Conservation (phyloP, 2,329 filamentous ascomycete species). For the Epichloe sibirici region DNA sequence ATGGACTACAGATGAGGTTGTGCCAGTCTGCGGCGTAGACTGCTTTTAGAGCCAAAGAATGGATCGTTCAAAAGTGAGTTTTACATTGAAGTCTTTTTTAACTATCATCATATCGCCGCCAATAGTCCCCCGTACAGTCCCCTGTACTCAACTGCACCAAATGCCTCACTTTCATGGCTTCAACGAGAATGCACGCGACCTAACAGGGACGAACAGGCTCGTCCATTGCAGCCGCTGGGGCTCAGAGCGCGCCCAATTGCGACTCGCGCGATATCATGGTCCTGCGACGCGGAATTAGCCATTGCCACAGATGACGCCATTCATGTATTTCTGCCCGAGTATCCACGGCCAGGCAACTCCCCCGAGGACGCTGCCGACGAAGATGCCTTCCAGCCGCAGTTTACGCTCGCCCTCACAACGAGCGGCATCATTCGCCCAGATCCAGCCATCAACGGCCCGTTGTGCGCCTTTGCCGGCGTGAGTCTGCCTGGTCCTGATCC, state of each 20-base stretch:
- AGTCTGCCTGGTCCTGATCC: slow-evolving; percentile 16
- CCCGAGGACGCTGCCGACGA: slow-evolving; percentile 16
- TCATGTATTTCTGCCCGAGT: slow-evolving; percentile 38
- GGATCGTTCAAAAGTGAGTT: slow-evolving; percentile 4
- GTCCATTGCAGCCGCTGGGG: slow-evolving; percentile 34
- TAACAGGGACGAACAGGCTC: slow-evolving; percentile 19
- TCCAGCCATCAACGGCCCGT: slow-evolving; percentile 31
- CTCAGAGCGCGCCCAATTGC: slow-evolving; percentile 32
- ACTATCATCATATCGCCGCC: too few relatives aligned
- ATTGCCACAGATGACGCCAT: slow-evolving; percentile 44
- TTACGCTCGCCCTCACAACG: slow-evolving; percentile 21
- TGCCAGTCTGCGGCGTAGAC: background rate
- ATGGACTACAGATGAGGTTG: background rate
- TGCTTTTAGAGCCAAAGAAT: background rate
- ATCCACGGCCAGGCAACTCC: slow-evolving; percentile 12
- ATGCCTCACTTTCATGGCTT: too few relatives aligned
- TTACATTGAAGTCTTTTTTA: background rate
- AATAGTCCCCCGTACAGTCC: too few relatives aligned
- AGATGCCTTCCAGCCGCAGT: slow-evolving; percentile 20
- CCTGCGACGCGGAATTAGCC: slow-evolving; percentile 44
- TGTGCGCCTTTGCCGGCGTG: slow-evolving; percentile 28
- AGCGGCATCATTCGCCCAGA: slow-evolving; percentile 25
- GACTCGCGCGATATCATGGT: slow-evolving; percentile 36
- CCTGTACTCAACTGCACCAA: too few relatives aligned
- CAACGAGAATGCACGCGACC: background rate